Percentiles rank a stretch among this genome's conserved stretches.
Evolutionary conservation across 1,284 basidiomycete genomes (phyloP).

Genomic region (Wallemia hederae): DNA sequence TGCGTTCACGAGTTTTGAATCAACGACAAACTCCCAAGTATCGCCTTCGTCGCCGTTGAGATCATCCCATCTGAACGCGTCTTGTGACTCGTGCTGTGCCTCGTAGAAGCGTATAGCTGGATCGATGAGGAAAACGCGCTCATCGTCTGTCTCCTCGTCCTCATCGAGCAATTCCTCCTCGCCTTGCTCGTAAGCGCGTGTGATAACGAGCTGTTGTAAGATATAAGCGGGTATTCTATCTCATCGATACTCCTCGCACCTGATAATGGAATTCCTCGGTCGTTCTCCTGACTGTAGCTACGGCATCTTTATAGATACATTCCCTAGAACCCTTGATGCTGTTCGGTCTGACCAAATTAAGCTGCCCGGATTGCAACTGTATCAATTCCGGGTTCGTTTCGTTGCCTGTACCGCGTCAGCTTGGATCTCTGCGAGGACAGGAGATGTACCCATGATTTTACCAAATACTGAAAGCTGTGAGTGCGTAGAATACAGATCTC

Average conservation of each 20-base stretch:
- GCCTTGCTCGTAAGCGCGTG: conserved; percentile 77
- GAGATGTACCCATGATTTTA: conserved; percentile 64
- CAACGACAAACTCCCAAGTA: conserved; percentile 46
- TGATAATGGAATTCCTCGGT: conserved; percentile 61
- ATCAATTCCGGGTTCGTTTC: conserved; percentile 66
- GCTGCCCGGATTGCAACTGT: conserved; percentile 70
- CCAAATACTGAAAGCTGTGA: conserved; percentile 33
- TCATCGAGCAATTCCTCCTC: conserved; percentile 81
- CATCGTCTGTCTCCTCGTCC: conserved; percentile 81
- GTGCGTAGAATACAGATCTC: neutral
- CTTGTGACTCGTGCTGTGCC: conserved; percentile 44
- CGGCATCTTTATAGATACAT: conserved; percentile 95
- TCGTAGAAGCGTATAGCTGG: conserved; percentile 58
- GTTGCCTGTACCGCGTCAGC: conserved; percentile 15
- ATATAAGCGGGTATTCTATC: neutral
- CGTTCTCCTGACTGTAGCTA: conserved; percentile 63
- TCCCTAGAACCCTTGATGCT: conserved; percentile 71
- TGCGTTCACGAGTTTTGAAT: conserved; percentile 31
- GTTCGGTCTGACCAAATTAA: conserved; percentile 70
- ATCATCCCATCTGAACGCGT: conserved; percentile 67
- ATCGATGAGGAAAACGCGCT: conserved; percentile 68
- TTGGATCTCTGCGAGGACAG: neutral
- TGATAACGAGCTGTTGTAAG: conserved; percentile 46
- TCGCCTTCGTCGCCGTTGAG: conserved; percentile 26
- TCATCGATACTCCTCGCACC: neutral